Conservation (phyloP, 2,329 filamentous ascomycete genomes). For the Emericellopsis atlantica region DNA sequence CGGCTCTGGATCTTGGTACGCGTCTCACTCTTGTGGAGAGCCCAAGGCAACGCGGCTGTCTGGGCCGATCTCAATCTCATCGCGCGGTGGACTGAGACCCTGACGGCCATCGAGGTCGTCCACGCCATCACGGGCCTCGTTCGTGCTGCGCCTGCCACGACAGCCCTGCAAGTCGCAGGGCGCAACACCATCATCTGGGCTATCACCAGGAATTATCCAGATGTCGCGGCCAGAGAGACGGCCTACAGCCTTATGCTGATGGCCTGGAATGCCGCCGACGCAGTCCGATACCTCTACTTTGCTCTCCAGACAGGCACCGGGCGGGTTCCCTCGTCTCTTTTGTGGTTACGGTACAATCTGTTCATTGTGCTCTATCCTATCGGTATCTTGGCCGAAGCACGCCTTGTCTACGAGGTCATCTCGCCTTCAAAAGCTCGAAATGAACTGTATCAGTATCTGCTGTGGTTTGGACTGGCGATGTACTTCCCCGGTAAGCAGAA, state of each 20-base stretch:
- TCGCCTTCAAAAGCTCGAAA: too few relatives aligned
- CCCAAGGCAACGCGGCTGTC: too few relatives aligned
- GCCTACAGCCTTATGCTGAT: too few relatives aligned
- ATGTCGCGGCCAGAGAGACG: too few relatives aligned
- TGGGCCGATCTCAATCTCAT: too few relatives aligned
- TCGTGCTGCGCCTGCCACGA: constrained; percentile 1
- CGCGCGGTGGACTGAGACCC: constrained; percentile 1
- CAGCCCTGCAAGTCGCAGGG: constrained; percentile 4
- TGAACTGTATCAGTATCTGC: neutral
- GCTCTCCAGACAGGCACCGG: constrained; percentile 1
- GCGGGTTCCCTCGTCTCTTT: neutral
- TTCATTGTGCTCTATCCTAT: constrained; percentile 2
- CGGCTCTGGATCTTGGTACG: neutral
- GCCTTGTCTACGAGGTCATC: constrained; percentile 1
- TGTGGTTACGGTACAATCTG: constrained; percentile 2
- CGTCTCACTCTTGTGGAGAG: neutral
- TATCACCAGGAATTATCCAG: too few relatives aligned
- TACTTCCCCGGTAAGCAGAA: constrained; percentile 4
- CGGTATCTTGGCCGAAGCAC: constrained; percentile 1
- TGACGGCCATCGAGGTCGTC: constrained; percentile 2
- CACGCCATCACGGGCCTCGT: constrained; percentile 3
- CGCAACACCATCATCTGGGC: constrained; percentile 4
- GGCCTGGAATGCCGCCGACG: neutral
- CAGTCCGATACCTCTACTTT: constrained; percentile 4
- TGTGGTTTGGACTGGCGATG: constrained; percentile 1